These are phyloP conservation scores for Pascua guehoae DNA, from an alignment of 1,284 basidiomycete species.

Conservation along the genomic window DNA sequence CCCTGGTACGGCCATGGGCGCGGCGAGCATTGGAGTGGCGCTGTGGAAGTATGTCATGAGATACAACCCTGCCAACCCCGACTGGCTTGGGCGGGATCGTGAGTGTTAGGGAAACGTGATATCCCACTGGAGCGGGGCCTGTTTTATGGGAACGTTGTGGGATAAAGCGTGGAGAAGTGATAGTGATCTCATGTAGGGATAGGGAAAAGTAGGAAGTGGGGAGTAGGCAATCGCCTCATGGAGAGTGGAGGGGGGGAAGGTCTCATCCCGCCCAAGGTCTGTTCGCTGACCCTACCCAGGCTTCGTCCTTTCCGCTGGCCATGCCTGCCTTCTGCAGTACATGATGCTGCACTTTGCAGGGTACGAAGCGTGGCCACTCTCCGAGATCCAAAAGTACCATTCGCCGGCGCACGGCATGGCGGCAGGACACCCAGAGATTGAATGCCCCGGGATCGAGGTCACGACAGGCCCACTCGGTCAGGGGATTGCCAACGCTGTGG, in stretches of 20 bases:
- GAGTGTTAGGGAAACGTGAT: too few relatives aligned
- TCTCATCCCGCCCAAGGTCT: too few relatives aligned
- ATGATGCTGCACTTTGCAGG: constrained; percentile 33
- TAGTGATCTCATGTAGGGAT: too few relatives aligned
- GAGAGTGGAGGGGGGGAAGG: too few relatives aligned
- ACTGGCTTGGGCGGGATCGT: constrained; percentile 26
- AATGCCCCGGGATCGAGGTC: constrained; percentile 61
- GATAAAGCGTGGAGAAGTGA: too few relatives aligned
- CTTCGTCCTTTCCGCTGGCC: constrained; percentile 34
- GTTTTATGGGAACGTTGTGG: too few relatives aligned
- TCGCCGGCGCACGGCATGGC: constrained; percentile 20
- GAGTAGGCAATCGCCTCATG: too few relatives aligned
- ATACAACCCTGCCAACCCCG: constrained; percentile 27
- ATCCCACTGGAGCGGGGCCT: too few relatives aligned
- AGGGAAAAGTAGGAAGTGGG: too few relatives aligned
- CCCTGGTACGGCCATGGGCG: constrained; percentile 48
- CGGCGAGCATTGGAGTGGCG: constrained; percentile 22
- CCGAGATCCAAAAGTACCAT: constrained; percentile 29
- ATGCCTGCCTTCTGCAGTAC: constrained; percentile 33
- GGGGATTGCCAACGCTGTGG: constrained; percentile 80
- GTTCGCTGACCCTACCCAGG: neutral
- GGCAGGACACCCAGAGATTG: constrained; percentile 30
- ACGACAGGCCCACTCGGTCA: constrained; percentile 89
- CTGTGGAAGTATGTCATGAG: constrained; percentile 23
- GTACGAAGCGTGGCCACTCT: constrained; percentile 27